Base-by-base conservation (phyloP, 768 basidiomycete genomes). In the Atractiella rhizophila region DNA sequence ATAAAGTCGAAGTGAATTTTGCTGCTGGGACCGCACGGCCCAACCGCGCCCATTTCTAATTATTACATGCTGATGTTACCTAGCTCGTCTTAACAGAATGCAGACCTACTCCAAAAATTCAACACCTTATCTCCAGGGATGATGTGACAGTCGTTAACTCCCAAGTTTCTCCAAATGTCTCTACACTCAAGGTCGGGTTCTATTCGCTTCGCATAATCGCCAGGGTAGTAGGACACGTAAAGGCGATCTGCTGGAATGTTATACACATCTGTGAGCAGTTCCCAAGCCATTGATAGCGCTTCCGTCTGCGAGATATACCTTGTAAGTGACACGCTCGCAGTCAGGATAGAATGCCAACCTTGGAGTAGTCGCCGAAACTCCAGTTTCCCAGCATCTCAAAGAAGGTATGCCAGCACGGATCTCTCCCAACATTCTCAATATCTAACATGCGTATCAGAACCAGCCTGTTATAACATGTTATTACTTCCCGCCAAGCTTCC, bases 51-150 rank as follows among this genome's bases (percentile, higher is more conserved):
- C 91, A 98, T 98, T 59, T 98, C 86, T 91, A 28, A 36, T 23
- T 25, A 11, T 29, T 27, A 37, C 16, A 12, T 10, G 29, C 24
- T 29, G 10, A 18, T 25, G 16, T 20, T 18, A 12, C 16, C 20
- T 20, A 40, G 26, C 33, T 15, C 23, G n/a, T n/a, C n/a, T n/a
- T n/a, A n/a, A n/a, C n/a, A n/a, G n/a, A n/a, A n/a, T n/a, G n/a
- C n/a, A n/a, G n/a, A n/a, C n/a, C n/a, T n/a, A 83, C 85, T 88
- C 91, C 91, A 98, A 57, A 98, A 96, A 62, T 98, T 98, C 58
- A 94, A 85, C 58, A 88, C 88, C 4, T 82, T 77, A 54, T 77
- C 80, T 42, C 85, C 85, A 7, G 91, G 79, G 37, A 98, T 63
- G 47, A 98, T 76, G 51, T 86, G 86, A 47, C 76, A 74, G 47